Conservation (phyloP, 2,329 filamentous ascomycete genomes). For the Penicillium thymicola region DNA sequence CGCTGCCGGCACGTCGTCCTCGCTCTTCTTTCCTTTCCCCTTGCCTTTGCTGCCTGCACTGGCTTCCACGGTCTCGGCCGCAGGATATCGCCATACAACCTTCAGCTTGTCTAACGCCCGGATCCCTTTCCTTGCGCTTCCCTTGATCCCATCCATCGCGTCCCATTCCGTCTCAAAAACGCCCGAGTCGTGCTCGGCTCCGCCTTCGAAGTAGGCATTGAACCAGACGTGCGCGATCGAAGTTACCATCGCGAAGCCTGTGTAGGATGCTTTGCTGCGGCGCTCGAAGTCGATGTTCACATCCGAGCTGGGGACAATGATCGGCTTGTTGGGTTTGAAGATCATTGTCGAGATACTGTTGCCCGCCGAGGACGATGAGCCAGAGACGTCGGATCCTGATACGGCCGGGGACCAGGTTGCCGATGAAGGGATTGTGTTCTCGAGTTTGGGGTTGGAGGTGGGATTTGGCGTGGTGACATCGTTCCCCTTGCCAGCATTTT, state of each 20-base stretch:
- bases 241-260: constrained; percentile 82
- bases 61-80: constrained; percentile 11
- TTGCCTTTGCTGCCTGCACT: background rate
- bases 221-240: constrained; percentile 96
- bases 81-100: constrained; percentile 71
- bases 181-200: constrained; percentile 65
- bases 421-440: background rate
- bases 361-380: constrained; percentile 21
- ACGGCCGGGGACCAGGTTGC: constrained; percentile 14
- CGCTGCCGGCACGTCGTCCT: constrained; percentile 16
- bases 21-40: constrained; percentile 21
- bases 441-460: background rate
- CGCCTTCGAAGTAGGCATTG: constrained; percentile 90
- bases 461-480: background rate
- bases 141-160: constrained; percentile 90
- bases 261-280: constrained; percentile 73
- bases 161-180: constrained; percentile 71
- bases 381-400: constrained; percentile 9
- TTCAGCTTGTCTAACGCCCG: constrained; percentile 76
- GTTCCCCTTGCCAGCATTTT: constrained; percentile 27
- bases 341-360: constrained; percentile 68
- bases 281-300: constrained; percentile 88
- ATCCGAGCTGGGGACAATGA: constrained; percentile 76
- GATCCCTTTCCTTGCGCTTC: constrained; percentile 76
- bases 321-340: constrained; percentile 65